phyloP scores from a whole-genome alignment of 2,329 filamentous ascomycete genomes.

The Bertia moriformis region DNA sequence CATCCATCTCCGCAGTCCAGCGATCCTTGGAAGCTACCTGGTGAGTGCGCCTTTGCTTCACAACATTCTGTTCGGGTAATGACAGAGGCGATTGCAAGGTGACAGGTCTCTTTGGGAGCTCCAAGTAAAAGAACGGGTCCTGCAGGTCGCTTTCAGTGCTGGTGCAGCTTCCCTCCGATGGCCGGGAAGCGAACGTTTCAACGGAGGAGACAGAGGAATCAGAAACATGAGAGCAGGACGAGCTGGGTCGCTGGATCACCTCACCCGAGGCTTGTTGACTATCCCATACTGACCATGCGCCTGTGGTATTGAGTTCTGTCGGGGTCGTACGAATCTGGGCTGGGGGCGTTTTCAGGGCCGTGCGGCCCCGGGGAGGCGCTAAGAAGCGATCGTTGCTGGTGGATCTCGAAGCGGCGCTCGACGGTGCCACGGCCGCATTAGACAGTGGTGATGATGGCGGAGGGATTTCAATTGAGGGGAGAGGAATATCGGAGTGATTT shows the following conservation, averaged over 20 bases:
- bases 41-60: background rate
- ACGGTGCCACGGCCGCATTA: background rate
- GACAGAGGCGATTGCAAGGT: background rate
- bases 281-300: slow-evolving; percentile 2
- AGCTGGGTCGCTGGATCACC: slow-evolving; percentile 35
- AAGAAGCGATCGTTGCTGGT: slow-evolving; percentile 16
- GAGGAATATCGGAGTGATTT: background rate
- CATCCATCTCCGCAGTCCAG: slow-evolving; percentile 51
- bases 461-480: background rate
- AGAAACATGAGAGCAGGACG: slow-evolving; percentile 40
- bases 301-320: slow-evolving; percentile 6
- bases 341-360: slow-evolving; percentile 23
- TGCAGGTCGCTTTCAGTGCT: slow-evolving; percentile 42
- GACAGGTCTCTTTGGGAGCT: slow-evolving; percentile 10
- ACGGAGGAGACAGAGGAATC: slow-evolving; percentile 48
- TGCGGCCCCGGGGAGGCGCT: slow-evolving; percentile 19
- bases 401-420: too few species aligned
- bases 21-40: slow-evolving; percentile 2
- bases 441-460: background rate
- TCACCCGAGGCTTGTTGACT: slow-evolving; percentile 18
- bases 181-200: slow-evolving; percentile 37
- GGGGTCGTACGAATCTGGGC: slow-evolving; percentile 22
- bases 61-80: background rate
- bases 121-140: slow-evolving; percentile 35
- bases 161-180: slow-evolving; percentile 43